phyloP scores from a whole-genome alignment of 2,329 filamentous ascomycete species.

The Fusarium armeniacum region DNA sequence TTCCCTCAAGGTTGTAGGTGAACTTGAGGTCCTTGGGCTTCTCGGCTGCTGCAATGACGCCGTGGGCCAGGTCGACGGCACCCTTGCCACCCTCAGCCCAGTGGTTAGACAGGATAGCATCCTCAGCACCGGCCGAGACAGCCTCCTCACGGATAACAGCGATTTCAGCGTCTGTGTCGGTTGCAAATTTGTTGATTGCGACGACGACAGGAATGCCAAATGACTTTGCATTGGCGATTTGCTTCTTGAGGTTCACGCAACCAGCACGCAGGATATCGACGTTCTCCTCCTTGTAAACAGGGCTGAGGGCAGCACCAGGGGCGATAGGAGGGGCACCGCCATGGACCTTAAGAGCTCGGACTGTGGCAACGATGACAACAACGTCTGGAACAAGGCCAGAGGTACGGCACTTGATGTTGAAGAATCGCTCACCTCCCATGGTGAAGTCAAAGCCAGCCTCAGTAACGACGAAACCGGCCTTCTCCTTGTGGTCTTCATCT shows the following conservation, averaged over 20 bases:
- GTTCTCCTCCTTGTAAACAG: conserved; percentile 94
- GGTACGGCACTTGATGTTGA: conserved; percentile 99
- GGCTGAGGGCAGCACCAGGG: conserved; percentile 85
- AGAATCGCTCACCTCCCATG: conserved; percentile 99
- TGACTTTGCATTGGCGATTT: conserved; percentile 88
- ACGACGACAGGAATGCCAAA: conserved; percentile 96
- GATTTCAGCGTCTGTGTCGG: conserved; percentile 93
- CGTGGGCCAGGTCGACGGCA: conserved; percentile 88
- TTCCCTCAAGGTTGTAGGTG: conserved; percentile 83
- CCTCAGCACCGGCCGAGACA: conserved; percentile 90
- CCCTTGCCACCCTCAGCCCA: conserved; percentile 96
- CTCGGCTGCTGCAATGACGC: conserved; percentile 84
- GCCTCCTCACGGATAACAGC: conserved; percentile 91
- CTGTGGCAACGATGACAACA: conserved; percentile 94
- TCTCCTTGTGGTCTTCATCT: conserved; percentile 85
- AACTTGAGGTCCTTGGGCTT: conserved; percentile 91
- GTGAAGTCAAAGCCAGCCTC: conserved; percentile 99
- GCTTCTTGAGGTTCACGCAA: conserved; percentile 95
- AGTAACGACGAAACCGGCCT: conserved; percentile 93
- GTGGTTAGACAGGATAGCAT: conserved; percentile 94
- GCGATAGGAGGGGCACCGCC: conserved; percentile 95
- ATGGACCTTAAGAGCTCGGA: conserved; percentile 96
- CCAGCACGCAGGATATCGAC: conserved; percentile 90
- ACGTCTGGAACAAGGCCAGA: conserved; percentile 94
- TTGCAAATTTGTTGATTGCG: conserved; percentile 96